phyloP scores from a whole-genome alignment of 306 rosid genomes.

The Lablab purpureus region DNA sequence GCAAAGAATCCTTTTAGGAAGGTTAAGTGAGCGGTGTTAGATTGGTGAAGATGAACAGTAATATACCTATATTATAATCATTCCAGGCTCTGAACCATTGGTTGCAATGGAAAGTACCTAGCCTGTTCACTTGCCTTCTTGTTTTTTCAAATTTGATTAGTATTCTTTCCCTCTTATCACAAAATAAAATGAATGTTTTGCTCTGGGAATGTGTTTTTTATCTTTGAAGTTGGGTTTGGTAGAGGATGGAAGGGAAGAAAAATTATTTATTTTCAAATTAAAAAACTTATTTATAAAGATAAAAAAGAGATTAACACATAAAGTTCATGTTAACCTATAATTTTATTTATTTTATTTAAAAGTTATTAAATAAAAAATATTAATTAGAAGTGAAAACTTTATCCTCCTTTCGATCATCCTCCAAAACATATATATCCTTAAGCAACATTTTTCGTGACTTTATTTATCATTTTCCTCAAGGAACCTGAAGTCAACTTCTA shows the following conservation, averaged over 20 bases:
- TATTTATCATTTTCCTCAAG: constrained; percentile 14
- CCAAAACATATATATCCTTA: neutral
- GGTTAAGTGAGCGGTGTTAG: neutral
- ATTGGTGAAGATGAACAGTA: neutral
- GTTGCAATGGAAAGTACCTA: neutral
- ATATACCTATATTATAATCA: neutral
- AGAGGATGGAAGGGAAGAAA: neutral
- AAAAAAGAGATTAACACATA: neutral
- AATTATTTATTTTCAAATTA: neutral
- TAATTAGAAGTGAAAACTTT: neutral
- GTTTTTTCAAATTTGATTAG: constrained; percentile 13
- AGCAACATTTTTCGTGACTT: constrained; percentile 3
- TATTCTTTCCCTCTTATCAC: neutral
- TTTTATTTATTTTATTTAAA: neutral
- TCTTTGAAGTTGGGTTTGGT: neutral
- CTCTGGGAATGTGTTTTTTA: neutral
- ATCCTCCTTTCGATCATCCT: neutral
- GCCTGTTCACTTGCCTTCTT: neutral
- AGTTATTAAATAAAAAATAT: neutral
- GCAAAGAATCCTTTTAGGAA: constrained; percentile 1
- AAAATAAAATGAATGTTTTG: neutral
- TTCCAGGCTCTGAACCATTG: neutral
- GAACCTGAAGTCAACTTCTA: constrained; percentile 40
- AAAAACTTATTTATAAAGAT: neutral
- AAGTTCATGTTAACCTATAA: neutral